Evolutionary conservation across 345 rosid species (phyloP), one percentile per base, ranked within the genome.

Genomic region (Excoecaria agallocha): DNA sequence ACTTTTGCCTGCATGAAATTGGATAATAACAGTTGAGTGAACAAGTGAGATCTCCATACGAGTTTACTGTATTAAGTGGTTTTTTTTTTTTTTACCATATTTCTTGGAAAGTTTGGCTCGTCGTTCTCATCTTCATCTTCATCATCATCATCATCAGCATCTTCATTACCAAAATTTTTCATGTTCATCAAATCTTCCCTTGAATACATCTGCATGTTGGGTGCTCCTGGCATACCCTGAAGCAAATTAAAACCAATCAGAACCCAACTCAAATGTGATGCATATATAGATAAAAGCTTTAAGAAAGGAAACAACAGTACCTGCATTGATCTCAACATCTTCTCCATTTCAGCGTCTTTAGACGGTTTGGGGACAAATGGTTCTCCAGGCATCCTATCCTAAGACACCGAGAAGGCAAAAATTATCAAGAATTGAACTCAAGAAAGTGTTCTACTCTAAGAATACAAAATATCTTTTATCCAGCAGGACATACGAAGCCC

Each of bases 151-250:
- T 87, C 97, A 4, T 85, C 93, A 0, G 55, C 89, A 50, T 84
- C 93, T 24, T 85, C 92, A 57, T 75, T 80, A 52, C 90, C 96
- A 0, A 86, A 60, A 75, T 80, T 83, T 38, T 88, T 88, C 87
- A 75, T 83, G 78, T 88, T 89, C 93, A 89, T 89, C 72, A 95
- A 48, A 35, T 93, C 97, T 43, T 95, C 97, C 83, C 92, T 85
- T 17, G 99, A 95, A 70, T 88, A 93, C 86, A 93, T 94, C 79
- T 91, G 83, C 98, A 96, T 96, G 72, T 81, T 79, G 5, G 99
- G 99, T 52, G 99, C 98, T 73, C 98, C 99, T 8, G 99, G 99
- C 89, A 96, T 93, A 66, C 92, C 97, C 99, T 95, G 79, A 55
- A 80, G 30, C 60, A 67, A 48, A 48, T 41, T 22, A 11, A 74